Conservation (phyloP, 257 asterid species). For the Solanum corneliomulleri region DNA sequence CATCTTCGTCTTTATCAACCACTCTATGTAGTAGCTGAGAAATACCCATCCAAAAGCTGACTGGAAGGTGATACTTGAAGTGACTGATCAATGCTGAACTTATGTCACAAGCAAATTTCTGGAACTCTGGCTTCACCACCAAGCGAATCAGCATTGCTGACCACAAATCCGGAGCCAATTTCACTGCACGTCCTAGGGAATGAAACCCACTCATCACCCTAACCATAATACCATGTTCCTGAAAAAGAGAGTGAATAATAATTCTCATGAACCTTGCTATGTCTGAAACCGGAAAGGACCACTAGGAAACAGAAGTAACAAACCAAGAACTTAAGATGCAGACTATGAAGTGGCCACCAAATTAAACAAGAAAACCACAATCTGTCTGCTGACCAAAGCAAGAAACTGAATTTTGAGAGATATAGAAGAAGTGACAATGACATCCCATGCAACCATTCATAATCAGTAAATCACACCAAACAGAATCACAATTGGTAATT, state of each 20-base stretch:
- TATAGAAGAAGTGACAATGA: background rate
- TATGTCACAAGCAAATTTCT: slow-evolving; percentile 41
- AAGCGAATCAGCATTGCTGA: slow-evolving; percentile 62
- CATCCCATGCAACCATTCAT: background rate
- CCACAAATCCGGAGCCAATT: slow-evolving; percentile 73
- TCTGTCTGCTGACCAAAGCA: background rate
- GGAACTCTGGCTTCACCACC: slow-evolving; percentile 58
- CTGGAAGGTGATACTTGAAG: slow-evolving; percentile 33
- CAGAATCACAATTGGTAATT: background rate
- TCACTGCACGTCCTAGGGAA: slow-evolving; percentile 51
- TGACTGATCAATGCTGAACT: slow-evolving; percentile 41
- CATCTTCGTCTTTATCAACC: background rate
- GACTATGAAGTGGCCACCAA: background rate
- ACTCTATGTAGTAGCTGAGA: slow-evolving; percentile 44
- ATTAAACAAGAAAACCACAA: background rate
- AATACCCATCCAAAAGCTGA: slow-evolving; percentile 42
- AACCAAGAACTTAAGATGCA: background rate
- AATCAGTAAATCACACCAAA: background rate
- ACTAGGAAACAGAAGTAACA: background rate
- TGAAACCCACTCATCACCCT: slow-evolving; percentile 52
- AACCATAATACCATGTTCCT: slow-evolving; percentile 40
- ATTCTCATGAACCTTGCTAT: background rate
- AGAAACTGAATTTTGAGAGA: background rate
- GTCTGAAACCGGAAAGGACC: background rate
- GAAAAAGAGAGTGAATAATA: slow-evolving; percentile 1